phyloP scores from a whole-genome alignment of 2,329 filamentous ascomycete genomes.

The Colletotrichum gigasporum region DNA sequence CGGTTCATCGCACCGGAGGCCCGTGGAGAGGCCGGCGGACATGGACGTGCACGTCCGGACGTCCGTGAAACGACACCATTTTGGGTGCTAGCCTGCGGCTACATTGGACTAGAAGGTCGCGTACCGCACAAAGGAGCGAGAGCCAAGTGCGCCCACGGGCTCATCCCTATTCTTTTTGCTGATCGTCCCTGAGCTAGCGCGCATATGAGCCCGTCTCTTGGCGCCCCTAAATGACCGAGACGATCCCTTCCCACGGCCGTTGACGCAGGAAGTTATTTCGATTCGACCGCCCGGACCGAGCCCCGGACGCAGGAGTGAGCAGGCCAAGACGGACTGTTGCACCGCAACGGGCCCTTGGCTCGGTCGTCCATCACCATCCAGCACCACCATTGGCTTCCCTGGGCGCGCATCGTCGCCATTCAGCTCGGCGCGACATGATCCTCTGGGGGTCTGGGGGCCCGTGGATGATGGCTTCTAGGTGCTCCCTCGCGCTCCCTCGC shows the following conservation, averaged over 20 bases:
- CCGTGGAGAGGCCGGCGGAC: conserved; percentile 32
- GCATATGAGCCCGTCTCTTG: neutral
- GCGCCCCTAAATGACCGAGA: too few species aligned
- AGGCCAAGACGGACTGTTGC: conserved; percentile 27
- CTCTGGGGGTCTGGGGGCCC: neutral
- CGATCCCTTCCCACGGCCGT: neutral
- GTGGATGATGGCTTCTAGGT: neutral
- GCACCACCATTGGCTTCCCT: conserved; percentile 5
- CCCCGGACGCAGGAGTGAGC: conserved; percentile 19
- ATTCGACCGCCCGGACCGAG: conserved; percentile 17
- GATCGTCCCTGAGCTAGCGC: conserved; percentile 21
- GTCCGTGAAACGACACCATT: conserved; percentile 30
- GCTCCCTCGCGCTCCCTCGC: conserved; percentile 17
- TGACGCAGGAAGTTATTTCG: neutral
- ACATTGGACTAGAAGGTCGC: conserved; percentile 15
- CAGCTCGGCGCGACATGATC: conserved; percentile 8
- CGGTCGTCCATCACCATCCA: neutral
- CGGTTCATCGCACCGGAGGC: conserved; percentile 21
- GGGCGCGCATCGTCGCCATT: conserved; percentile 2
- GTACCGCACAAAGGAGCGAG: conserved; percentile 29
- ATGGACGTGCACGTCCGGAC: conserved; percentile 25
- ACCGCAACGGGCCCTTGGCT: conserved; percentile 17
- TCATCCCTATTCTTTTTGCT: conserved; percentile 5
- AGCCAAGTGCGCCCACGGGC: conserved; percentile 21
- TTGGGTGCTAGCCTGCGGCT: conserved; percentile 15